Base-by-base conservation (phyloP, 2,329 filamentous ascomycete genomes). In the Beauveria scarabaeidicola region DNA sequence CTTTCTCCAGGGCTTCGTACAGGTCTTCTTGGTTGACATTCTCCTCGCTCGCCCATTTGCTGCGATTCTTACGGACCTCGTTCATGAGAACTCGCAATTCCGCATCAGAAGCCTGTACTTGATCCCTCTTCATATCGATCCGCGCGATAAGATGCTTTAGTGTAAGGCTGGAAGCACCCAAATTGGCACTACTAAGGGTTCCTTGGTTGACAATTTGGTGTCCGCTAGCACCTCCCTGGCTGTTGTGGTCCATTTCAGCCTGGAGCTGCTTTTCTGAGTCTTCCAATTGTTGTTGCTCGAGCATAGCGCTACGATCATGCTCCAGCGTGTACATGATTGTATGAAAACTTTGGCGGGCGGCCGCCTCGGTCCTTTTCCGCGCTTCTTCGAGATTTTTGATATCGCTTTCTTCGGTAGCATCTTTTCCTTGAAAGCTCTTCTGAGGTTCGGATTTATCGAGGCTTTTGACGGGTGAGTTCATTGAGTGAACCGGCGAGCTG, bases 21-120 rank as follows among this genome's bases (percentile, higher is more conserved):
- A 99, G 81, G 74, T 99, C 94, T 73, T 99, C 94, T 74, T 99
- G 94, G 61, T 94, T 93, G 63, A 99, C 88, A 66, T 95, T 94
- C 67, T 99, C 94, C 73, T 97, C 94, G 71, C 89, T 97, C 3
- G 94, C 93, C 94, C 94, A 99, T 75, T 99, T 99, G 74, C 93
- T 97, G 68, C 94, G 83, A 67, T 97, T 97, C 74, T 97, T 99
- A 64, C 94, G 85, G 19, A 99, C 94, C 73, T 99, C 94, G 67
- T 94, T 97, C 83, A 99, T 96, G 61, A 99, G 77, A 53, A 88
- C 90, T 61, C 94, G 86, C 61, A 99, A 79, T 70, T 99, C 93
- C 25, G 91, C 89, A 75, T 99, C 94, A 1, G 92, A 96, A 19
- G 94, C 93, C 70, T 87, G 85, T 56, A 99, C 93, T 76, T 90